phyloP scores from a whole-genome alignment of 345 rosid genomes.

The Excoecaria cochinchinensis region DNA sequence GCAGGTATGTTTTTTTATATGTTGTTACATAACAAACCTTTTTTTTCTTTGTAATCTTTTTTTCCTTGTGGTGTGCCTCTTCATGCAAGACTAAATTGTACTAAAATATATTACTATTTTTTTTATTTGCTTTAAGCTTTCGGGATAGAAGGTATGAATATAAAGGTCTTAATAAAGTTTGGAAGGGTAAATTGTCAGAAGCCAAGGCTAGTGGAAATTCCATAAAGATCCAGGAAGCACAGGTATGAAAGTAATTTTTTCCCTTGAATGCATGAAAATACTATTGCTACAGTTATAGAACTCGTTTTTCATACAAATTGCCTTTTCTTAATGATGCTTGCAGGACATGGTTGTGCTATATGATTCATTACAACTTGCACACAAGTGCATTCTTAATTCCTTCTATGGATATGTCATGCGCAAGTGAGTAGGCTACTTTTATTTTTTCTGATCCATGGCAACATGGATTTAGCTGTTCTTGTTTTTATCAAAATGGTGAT shows the following conservation, averaged over 20 bases:
- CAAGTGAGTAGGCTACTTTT: slow-evolving; percentile 54
- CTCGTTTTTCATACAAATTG: slow-evolving; percentile 18
- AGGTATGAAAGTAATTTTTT: slow-evolving; percentile 41
- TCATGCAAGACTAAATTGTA: slow-evolving; percentile 5
- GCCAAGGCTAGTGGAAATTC: slow-evolving; percentile 95
- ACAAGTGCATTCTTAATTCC: slow-evolving; percentile 93
- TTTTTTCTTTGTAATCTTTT: background rate
- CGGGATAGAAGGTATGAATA: slow-evolving; percentile 98
- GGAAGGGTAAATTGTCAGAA: slow-evolving; percentile 97
- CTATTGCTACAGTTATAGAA: slow-evolving; percentile 1
- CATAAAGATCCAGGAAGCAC: slow-evolving; percentile 95
- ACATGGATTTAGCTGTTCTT: slow-evolving; percentile 12
- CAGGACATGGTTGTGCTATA: slow-evolving; percentile 98
- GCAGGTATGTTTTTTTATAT: slow-evolving; percentile 52
- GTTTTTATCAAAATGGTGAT: slow-evolving; percentile 26
- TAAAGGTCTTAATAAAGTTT: slow-evolving; percentile 91
- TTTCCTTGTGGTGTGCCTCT: background rate
- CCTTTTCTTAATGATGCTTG: slow-evolving; percentile 29
- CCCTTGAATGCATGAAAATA: slow-evolving; percentile 7
- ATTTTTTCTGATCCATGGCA: slow-evolving; percentile 3
- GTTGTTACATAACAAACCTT: slow-evolving; percentile 1
- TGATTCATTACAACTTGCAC: slow-evolving; percentile 97
- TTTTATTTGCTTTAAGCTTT: slow-evolving; percentile 55
- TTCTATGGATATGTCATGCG: slow-evolving; percentile 99
- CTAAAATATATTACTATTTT: slow-evolving; percentile 19